Base-by-base conservation (phyloP, 2,329 filamentous ascomycete species). In the Teratosphaeria epicoccoides region DNA sequence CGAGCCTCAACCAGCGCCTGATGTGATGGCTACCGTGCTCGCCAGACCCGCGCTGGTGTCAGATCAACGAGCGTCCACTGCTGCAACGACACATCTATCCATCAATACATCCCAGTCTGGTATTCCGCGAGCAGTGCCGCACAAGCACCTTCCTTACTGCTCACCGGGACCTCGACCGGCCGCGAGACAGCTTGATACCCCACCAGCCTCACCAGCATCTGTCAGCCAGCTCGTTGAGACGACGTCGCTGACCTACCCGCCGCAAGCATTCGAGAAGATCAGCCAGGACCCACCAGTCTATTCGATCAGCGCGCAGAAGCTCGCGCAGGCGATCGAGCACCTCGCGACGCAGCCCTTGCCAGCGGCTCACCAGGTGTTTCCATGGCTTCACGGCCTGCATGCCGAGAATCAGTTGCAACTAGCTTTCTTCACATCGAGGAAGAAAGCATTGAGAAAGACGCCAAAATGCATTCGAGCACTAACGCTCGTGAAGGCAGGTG, bases 301-400 rank as follows among this genome's bases (percentile, higher is more conserved):
- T 68, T 80, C 83, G 43, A 82, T 97, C 59, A 79, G 82, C 63
- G 81, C 85, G 25, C 73, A 75, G 40, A 79, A 80, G 24, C 76
- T 96, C 43, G 81, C 82, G 10, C 76, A 81, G 45, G 88, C 91
- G 1, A 66, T 97, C 28, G 82, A 94, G 57, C 81, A 90, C 62
- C 73, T 82, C 53, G 80, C 91, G 2, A 79, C 82, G 2, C 88
- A 95, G 63, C 85, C 89, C 1, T 75, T 97, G 23, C 91, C 93
- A 6, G 83, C 91, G 51, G 83, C 93, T 0, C 80, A 84, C n/a
- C 77, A 83, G 55, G 87, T 97, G 55, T 98, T 97, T 63, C 93
- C 93, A 2, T 98, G 93, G 93, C 76, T 96, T 23, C 93, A 98
- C 71, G 93, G 93, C 23, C 73, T 97, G 40, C 90, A 97, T 63